Percentiles rank a stretch among this genome's conserved stretches.
Conservation (phyloP, 2,329 filamentous ascomycete genomes). For the Fusarium poae region DNA sequence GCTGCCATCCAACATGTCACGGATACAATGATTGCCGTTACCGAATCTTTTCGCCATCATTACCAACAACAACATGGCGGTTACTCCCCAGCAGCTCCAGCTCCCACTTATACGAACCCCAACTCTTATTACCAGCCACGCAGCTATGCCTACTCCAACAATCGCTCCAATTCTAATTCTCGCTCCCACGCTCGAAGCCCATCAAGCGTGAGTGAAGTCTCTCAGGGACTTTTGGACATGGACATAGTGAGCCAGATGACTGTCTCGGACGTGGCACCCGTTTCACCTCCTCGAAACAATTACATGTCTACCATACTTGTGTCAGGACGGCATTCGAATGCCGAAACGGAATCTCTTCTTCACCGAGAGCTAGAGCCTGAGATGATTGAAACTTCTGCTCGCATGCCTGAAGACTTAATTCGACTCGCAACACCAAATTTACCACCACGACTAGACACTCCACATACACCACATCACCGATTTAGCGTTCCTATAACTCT, state of each 20-base stretch:
- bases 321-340: slow-evolving; percentile 13
- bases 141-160: slow-evolving; percentile 6
- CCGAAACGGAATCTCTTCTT: slow-evolving; percentile 42
- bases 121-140: slow-evolving; percentile 10
- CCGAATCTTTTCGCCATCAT: slow-evolving; percentile 46
- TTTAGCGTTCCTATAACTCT: slow-evolving; percentile 25
- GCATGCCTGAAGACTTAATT: slow-evolving; percentile 40
- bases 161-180: slow-evolving; percentile 8
- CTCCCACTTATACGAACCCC: slow-evolving; percentile 40
- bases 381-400: slow-evolving; percentile 20
- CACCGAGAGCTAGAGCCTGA: slow-evolving; percentile 29
- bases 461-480: slow-evolving; percentile 37
- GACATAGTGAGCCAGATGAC: slow-evolving; percentile 40
- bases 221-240: slow-evolving; percentile 37
- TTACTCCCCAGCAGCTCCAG: slow-evolving; percentile 36
- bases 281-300: slow-evolving; percentile 27
- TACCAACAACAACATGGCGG: slow-evolving; percentile 38
- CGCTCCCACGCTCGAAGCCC: slow-evolving; percentile 35
- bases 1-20: slow-evolving; percentile 41
- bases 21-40: slow-evolving; percentile 47
- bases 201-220: slow-evolving; percentile 42
- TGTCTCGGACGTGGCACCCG: slow-evolving; percentile 38
- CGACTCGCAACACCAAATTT: slow-evolving; percentile 46
- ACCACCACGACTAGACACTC: slow-evolving; percentile 45
- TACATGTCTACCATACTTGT: slow-evolving; percentile 21